Percentiles rank a stretch among this genome's conserved stretches.
Evolutionary conservation across 2,329 filamentous ascomycete species (phyloP).

Genomic region (Geosmithia morbida): DNA sequence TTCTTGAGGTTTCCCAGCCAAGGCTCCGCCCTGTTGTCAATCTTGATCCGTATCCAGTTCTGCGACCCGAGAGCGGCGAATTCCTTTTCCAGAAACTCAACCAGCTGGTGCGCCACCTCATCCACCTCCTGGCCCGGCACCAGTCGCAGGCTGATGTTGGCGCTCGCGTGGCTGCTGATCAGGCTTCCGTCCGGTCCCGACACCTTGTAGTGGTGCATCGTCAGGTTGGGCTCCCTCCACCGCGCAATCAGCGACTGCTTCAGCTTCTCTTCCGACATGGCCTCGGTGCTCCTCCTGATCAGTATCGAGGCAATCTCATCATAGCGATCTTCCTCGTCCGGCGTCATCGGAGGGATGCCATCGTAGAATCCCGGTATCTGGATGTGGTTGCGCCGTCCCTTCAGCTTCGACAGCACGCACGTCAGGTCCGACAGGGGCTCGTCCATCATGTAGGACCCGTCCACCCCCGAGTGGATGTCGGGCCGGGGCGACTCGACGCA

Average conservation of each 20-base stretch:
- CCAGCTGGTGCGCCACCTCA: conserved; percentile 55
- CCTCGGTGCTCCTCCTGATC: conserved; percentile 52
- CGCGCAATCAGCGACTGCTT: conserved; percentile 79
- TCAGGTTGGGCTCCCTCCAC: conserved; percentile 91
- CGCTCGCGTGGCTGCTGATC: conserved; percentile 79
- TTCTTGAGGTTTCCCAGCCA: conserved; percentile 91
- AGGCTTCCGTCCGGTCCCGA: conserved; percentile 86
- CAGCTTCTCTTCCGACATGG: conserved; percentile 48
- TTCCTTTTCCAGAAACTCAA: conserved; percentile 50
- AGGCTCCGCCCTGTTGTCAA: conserved; percentile 88
- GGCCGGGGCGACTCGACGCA: conserved; percentile 75
- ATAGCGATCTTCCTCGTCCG: conserved; percentile 67
- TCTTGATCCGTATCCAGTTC: conserved; percentile 66
- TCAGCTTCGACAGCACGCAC: conserved; percentile 65
- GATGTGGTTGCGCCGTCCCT: conserved; percentile 66
- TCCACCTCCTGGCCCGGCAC: conserved; percentile 87
- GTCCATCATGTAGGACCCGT: conserved; percentile 78
- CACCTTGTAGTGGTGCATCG: conserved; percentile 84
- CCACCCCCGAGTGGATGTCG: conserved; percentile 92
- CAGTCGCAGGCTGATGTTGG: conserved; percentile 76
- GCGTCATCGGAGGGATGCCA: conserved; percentile 58
- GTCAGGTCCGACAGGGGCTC: conserved; percentile 89
- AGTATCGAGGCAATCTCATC: conserved; percentile 71
- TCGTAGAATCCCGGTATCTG: conserved; percentile 85
- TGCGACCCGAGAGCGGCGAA: conserved; percentile 65